These are phyloP conservation scores for Leishmania turanica DNA, from an alignment of 208 protist genomes.

Conservation along the genomic window DNA sequence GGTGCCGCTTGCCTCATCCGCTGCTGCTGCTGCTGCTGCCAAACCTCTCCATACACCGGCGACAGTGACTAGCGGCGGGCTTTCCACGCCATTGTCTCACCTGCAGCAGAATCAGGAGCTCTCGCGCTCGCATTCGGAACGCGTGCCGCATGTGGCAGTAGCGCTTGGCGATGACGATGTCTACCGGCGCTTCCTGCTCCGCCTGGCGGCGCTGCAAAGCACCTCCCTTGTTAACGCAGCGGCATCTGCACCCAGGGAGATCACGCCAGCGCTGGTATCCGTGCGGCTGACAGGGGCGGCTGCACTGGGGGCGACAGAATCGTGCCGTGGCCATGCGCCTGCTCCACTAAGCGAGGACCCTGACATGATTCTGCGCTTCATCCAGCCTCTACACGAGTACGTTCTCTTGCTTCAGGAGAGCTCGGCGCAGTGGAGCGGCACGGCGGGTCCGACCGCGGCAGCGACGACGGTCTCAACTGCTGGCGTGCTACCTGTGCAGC, in stretches of 20 bases:
- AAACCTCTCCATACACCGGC: background rate
- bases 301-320: background rate
- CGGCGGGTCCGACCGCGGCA: background rate
- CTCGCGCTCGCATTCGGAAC: background rate
- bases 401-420: constrained; percentile 24
- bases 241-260: background rate
- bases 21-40: background rate
- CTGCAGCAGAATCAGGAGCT: background rate
- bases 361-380: constrained; percentile 35
- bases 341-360: background rate
- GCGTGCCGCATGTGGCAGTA: constrained; percentile 24
- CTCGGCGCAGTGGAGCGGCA: background rate
- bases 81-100: background rate
- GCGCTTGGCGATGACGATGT: constrained; percentile 51
- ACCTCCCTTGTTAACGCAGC: background rate
- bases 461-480: background rate
- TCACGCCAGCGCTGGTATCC: background rate
- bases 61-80: background rate
- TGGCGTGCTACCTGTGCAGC: constrained; percentile 12
- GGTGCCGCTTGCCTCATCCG: background rate
- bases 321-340: background rate
- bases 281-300: constrained; percentile 5
- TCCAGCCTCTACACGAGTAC: constrained; percentile 47
- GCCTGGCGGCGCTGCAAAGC: constrained; percentile 31
- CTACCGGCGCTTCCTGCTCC: constrained; percentile 57